These are phyloP conservation scores for Sporothrix phasma DNA, from an alignment of 2,329 filamentous ascomycete species.

Conservation along the genomic window DNA sequence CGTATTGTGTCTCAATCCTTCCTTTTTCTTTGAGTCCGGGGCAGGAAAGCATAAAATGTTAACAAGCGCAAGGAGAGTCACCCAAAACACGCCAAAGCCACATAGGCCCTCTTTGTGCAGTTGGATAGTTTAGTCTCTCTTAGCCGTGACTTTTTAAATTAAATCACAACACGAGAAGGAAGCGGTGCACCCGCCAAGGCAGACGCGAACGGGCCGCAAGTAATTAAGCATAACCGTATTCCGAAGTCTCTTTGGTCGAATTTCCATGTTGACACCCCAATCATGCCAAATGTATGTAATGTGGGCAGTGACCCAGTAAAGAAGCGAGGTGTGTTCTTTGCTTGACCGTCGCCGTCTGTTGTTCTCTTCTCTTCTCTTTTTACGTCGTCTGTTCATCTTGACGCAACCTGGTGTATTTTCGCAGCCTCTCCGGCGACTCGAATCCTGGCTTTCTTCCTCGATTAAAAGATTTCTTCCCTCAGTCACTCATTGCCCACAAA, in stretches of 20 bases:
- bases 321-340: not conserved
- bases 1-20: no score
- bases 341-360: not conserved
- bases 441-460: not conserved
- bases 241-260: no score
- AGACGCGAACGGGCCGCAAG: not conserved
- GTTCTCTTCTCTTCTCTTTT: not conserved
- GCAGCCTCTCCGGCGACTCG: not conserved
- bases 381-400: not conserved
- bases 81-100: no score
- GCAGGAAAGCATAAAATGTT: no score
- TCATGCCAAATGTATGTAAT: not conserved
- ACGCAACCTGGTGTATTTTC: not conserved
- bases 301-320: not conserved
- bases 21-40: no score
- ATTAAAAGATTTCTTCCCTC: not conserved
- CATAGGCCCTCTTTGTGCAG: no score
- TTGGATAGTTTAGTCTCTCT: not conserved
- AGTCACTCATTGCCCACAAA: not conserved
- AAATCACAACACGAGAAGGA: not conserved
- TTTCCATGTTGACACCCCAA: no score
- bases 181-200: not conserved
- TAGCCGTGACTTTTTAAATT: constrained; percentile 1
- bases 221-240: constrained; percentile 7
- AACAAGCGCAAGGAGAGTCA: no score